Base-by-base conservation (phyloP, 257 asterid species). In the Solanum piurae region DNA sequence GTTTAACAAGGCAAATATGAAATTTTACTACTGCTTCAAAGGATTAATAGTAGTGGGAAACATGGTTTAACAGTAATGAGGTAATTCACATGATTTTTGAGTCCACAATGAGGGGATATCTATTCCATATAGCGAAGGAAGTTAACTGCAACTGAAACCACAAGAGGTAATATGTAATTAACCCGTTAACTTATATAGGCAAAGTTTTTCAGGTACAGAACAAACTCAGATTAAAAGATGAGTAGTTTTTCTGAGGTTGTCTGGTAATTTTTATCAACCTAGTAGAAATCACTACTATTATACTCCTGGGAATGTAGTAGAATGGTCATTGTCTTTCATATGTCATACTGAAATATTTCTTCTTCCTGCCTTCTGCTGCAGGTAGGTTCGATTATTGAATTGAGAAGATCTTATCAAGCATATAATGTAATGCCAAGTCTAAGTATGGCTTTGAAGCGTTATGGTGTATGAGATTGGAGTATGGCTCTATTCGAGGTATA, bases 321-420 rank as follows among this genome's bases (percentile, higher is more conserved):
- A 49, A 10, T 82, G 29, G 44, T 20, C 40, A 49, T 49, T 49
- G 25, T 72, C 49, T 33, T 52, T 49, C 60, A 33, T 58, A 72
- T 73, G 74, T 73, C 18, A 12, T 21, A 12, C 85, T 79, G 55
- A 73, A 34, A 42, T 44, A 7, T 88, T 18, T 4, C 44, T 46
- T 60, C 69, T 25, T 88, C 83, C 34, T 12, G 34, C 73, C 37
- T 12, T 62, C 75, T 62, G 77, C 49, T 91, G 13, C 92, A 97
- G 99, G 99, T 97, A 89, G 98, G 99, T 58, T 96, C 99, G 16
- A 97, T 96, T 21, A 96, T 96, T 71, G 99, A 97, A 79, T 55
- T 97, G 90, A 93, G 99, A 93, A 94, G 99, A 91, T 97, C 99
- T 7, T 97, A 97, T 91, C 98, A 97, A 92, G 99, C 99, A 44